Evolutionary conservation across 2,329 filamentous ascomycete genomes (phyloP).

Genomic region (Colletotrichum horii): DNA sequence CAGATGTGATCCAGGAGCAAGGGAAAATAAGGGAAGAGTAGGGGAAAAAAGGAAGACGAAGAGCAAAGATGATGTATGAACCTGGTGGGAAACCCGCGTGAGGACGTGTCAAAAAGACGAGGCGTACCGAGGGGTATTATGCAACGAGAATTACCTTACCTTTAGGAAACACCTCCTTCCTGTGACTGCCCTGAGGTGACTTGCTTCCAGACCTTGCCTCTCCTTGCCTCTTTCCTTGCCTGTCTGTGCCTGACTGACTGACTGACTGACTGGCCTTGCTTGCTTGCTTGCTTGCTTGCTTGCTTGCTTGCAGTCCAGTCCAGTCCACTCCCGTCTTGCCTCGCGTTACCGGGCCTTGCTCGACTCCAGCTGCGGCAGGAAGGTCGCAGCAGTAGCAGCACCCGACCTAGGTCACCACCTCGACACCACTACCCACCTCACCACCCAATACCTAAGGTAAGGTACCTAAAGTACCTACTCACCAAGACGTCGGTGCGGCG

Average conservation of each 20-base stretch:
- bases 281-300: not conserved
- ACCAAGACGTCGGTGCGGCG: not conserved
- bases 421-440: not conserved
- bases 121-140: slow-evolving; percentile 16
- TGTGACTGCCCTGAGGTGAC: not conserved
- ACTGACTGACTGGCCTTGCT: not conserved
- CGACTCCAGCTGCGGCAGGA: not conserved
- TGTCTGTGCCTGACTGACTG: not conserved
- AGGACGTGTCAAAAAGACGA: slow-evolving; percentile 16
- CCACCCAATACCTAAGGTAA: too few species aligned
- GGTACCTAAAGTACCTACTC: not conserved
- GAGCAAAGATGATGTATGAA: slow-evolving; percentile 12
- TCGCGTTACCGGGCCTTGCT: not conserved
- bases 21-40: not conserved
- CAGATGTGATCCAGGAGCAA: not conserved
- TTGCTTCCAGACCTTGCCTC: not conserved
- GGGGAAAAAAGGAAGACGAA: not conserved
- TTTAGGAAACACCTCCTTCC: slow-evolving; percentile 10
- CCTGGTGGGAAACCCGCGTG: not conserved
- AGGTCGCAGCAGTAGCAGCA: not conserved
- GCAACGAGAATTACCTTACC: slow-evolving; percentile 1
- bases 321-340: not conserved
- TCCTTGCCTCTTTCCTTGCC: not conserved
- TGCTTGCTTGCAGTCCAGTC: not conserved
- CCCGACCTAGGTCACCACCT: not conserved